Evolutionary conservation across 495 filamentous ascomycete species (phyloP), one percentile per base, ranked within the genome.

Genomic region (Lophiotrema nucula): DNA sequence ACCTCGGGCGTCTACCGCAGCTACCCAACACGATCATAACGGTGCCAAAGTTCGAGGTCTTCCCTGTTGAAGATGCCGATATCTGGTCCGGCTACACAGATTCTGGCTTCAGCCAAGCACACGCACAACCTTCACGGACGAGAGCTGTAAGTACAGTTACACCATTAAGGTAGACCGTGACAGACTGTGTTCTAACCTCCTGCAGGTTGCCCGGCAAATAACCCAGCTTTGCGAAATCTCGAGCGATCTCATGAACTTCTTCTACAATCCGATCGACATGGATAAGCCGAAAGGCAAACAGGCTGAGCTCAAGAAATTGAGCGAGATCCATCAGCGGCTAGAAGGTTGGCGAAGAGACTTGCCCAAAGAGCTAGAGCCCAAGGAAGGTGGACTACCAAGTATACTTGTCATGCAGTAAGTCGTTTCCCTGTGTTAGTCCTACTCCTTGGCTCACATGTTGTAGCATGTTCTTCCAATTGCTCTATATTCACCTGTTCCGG

Each of bases 401-500:
- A 87, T 92, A 4, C 82, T 98, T 18, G 79, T 96, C 19, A 96
- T 95, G 89, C 93, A 97, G 91, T 96, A 81, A 78, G 89, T 81
- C 45, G 28, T 52, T 11, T 16, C 42, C 41, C 41, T 5, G 31
- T 27, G 1, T 0, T 16, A 47, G 1, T 1, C 37, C 6, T 49
- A 47, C 54, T 33, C n/a, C 18, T 18, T 58, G 52, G 60, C 73
- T 81, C 42, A 79, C 65, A 33, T 0, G 26, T 33, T 47, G 18
- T 61, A 95, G 91, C 76, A 97, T 97, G 93, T 92, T 97, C 72
- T 95, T 90, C 70, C 92, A 97, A 65, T 80, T 96, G 1, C 87
- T 97, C 33, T 93, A 92, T 67, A 97, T 98, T 58, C 95, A 98
- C 64, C 84, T 97, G 8, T 98, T 96, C 75, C 89, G 93, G 3